phyloP scores from a whole-genome alignment of 1,284 basidiomycete genomes.

The Cutaneotrichosporon spelunceum region DNA sequence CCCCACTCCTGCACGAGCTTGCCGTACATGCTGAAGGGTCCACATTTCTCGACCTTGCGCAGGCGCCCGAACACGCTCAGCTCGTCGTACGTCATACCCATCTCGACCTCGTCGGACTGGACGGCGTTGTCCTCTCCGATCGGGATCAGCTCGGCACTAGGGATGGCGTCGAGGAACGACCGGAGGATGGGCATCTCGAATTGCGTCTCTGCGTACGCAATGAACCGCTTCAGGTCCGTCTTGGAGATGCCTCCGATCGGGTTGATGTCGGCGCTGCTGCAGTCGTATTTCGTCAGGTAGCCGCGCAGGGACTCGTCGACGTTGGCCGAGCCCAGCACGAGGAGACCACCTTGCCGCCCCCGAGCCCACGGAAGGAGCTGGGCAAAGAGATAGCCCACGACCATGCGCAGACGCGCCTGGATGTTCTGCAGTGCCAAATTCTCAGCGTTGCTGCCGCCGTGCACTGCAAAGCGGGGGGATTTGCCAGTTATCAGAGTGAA shows the following conservation, averaged over 20 bases:
- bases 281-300: slow-evolving; percentile 96
- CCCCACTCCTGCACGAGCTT: slow-evolving; percentile 94
- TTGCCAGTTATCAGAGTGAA: slow-evolving; percentile 80
- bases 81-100: slow-evolving; percentile 99
- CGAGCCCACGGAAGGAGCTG: slow-evolving; percentile 92
- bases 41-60: slow-evolving; percentile 94
- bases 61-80: slow-evolving; percentile 88
- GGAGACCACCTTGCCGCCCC: slow-evolving; percentile 75
- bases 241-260: slow-evolving; percentile 98
- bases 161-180: slow-evolving; percentile 86
- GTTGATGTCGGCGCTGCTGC: slow-evolving; percentile 78
- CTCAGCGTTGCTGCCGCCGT: slow-evolving; percentile 83
- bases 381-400: slow-evolving; percentile 94
- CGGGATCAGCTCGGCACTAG: slow-evolving; percentile 94
- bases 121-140: slow-evolving; percentile 83
- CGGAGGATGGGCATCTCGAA: slow-evolving; percentile 82
- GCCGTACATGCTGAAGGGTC: slow-evolving; percentile 93
- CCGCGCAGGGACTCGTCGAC: slow-evolving; percentile 97
- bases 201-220: slow-evolving; percentile 71
- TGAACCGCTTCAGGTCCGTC: slow-evolving; percentile 94
- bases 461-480: slow-evolving; percentile 78
- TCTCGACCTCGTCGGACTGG: slow-evolving; percentile 95
- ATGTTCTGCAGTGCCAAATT: slow-evolving; percentile 98
- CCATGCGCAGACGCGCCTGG: slow-evolving; percentile 91
- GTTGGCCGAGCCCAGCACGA: slow-evolving; percentile 94